Evolutionary conservation across 1,139 yeast genomes (phyloP).

Genomic region (Pneumocystis canis): DNA sequence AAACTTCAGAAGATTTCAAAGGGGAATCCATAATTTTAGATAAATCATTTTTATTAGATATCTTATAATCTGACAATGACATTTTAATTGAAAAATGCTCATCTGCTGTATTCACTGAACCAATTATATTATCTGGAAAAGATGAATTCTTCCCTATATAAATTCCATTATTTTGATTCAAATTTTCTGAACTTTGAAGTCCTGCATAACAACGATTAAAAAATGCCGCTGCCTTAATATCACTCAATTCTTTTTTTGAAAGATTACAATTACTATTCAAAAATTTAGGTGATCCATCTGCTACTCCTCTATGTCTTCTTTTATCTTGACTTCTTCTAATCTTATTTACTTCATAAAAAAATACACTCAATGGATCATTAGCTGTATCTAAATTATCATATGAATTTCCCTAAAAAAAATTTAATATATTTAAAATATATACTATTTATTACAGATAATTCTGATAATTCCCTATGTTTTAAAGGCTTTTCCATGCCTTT

Average conservation of each 20-base stretch:
- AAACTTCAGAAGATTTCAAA: not conserved
- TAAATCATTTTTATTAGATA: not conserved
- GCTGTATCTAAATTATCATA: not conserved
- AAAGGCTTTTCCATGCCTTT: not conserved
- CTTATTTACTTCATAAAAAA: not conserved
- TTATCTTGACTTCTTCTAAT: not conserved
- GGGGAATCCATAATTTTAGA: not conserved
- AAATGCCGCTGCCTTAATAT: not conserved
- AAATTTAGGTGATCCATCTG: not conserved
- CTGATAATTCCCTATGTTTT: not conserved
- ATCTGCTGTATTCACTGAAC: not conserved
- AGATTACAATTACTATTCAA: not conserved
- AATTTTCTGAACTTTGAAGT: not conserved
- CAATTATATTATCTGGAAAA: not conserved
- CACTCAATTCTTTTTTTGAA: not conserved
- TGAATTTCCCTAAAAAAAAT: not conserved
- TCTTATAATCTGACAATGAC: not conserved
- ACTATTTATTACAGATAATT: not conserved
- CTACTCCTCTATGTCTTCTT: not conserved
- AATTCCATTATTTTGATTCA: not conserved
- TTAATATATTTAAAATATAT: not conserved
- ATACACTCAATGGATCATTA: not conserved
- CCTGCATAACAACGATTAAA: not conserved
- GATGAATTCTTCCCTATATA: not conserved
- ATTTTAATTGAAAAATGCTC: not conserved